These are phyloP conservation scores for Kodamaea plutei DNA, from an alignment of 1,139 yeast species.

Conservation along the genomic window DNA sequence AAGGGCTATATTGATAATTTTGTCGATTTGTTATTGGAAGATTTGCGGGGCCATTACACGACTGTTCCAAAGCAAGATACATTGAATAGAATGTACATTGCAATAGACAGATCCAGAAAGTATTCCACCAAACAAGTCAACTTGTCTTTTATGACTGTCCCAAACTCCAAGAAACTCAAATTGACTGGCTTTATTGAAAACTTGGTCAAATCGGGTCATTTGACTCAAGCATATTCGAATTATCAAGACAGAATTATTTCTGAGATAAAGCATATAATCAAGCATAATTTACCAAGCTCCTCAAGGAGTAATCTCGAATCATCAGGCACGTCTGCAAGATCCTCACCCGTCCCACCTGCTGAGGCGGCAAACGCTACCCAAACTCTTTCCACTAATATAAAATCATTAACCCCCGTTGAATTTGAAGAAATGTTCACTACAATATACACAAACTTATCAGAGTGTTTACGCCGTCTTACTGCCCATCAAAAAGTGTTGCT, in stretches of 20 bases:
- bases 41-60: conserved; percentile 55
- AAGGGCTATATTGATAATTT: conserved; percentile 59
- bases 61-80: conserved; percentile 48
- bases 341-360: conserved; percentile 32
- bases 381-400: conserved; percentile 51
- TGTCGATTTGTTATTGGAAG: conserved; percentile 51
- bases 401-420: conserved; percentile 65
- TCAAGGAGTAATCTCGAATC: conserved; percentile 13
- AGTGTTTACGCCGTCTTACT: conserved; percentile 68
- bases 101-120: conserved; percentile 23
- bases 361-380: conserved; percentile 12
- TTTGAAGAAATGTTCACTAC: conserved; percentile 66
- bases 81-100: conserved; percentile 43
- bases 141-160: conserved; percentile 31
- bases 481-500: conserved; percentile 76
- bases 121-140: conserved; percentile 17
- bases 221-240: conserved; percentile 57
- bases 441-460: conserved; percentile 63
- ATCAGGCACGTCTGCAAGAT: conserved; percentile 25
- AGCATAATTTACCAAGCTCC: conserved; percentile 52
- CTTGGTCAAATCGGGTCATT: conserved; percentile 58
- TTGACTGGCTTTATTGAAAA: conserved; percentile 49
- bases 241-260: conserved; percentile 66
- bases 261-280: conserved; percentile 72
- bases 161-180: conserved; percentile 30